These are phyloP conservation scores for Nothopassalora personata DNA, from an alignment of 2,329 filamentous ascomycete species.

Conservation along the genomic window DNA sequence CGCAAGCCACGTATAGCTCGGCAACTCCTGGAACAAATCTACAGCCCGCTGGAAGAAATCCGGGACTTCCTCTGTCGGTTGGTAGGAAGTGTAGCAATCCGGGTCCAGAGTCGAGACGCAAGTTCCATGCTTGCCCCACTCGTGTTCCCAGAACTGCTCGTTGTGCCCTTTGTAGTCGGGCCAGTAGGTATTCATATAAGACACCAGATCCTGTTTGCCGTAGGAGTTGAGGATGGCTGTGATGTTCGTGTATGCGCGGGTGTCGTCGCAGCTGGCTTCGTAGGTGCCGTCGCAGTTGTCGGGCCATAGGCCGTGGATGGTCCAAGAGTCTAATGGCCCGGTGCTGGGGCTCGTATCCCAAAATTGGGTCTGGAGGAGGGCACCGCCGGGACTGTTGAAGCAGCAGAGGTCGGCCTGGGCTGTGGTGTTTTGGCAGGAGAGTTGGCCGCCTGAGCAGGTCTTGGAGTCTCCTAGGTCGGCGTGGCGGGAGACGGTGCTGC, in stretches of 20 bases:
- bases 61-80: slow-evolving; percentile 57
- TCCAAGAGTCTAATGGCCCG: slow-evolving; percentile 66
- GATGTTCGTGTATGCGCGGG: slow-evolving; percentile 61
- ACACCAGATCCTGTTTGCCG: slow-evolving; percentile 52
- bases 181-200: slow-evolving; percentile 68
- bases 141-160: slow-evolving; percentile 56
- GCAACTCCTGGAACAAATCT: slow-evolving; percentile 59
- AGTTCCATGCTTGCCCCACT: slow-evolving; percentile 60
- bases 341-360: slow-evolving; percentile 64
- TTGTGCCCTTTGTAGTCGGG: slow-evolving; percentile 61
- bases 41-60: slow-evolving; percentile 66
- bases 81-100: slow-evolving; percentile 56
- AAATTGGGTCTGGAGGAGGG: slow-evolving; percentile 70
- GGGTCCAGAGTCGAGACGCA: slow-evolving; percentile 66
- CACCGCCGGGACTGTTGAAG: slow-evolving; percentile 66
- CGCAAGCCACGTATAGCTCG: slow-evolving; percentile 58
- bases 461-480: slow-evolving; percentile 15
- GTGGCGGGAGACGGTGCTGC: slow-evolving; percentile 10
- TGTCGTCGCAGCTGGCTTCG: slow-evolving; percentile 59
- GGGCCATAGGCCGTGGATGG: slow-evolving; percentile 60
- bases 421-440: slow-evolving; percentile 62
- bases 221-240: slow-evolving; percentile 54
- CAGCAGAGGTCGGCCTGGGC: slow-evolving; percentile 63
- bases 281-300: slow-evolving; percentile 63
- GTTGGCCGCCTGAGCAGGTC: slow-evolving; percentile 38